phyloP scores from a whole-genome alignment of 2,329 filamentous ascomycete genomes.

The Lasiodiplodia citricola region DNA sequence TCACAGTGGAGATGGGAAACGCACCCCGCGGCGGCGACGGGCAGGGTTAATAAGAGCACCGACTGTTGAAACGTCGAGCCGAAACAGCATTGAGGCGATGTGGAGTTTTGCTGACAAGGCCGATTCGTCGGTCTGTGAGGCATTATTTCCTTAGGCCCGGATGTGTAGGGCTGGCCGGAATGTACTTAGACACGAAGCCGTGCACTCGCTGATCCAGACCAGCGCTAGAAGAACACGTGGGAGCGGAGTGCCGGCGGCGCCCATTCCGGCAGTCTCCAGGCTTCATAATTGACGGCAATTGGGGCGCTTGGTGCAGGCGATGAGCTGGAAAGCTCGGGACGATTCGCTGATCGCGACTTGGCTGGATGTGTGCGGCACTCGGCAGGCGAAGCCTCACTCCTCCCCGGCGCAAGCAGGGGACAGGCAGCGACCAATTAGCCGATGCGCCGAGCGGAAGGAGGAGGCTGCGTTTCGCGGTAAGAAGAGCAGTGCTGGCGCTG shows the following conservation, averaged over 20 bases:
- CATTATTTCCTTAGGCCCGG: conserved; percentile 1
- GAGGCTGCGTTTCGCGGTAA: neutral
- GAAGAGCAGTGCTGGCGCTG: neutral
- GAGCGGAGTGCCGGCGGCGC: neutral
- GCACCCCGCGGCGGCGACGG: conserved; percentile 4
- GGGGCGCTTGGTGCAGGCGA: neutral
- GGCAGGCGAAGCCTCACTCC: conserved; percentile 7
- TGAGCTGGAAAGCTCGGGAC: neutral
- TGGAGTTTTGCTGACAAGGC: neutral
- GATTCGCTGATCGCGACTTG: conserved; percentile 8
- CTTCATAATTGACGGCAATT: neutral
- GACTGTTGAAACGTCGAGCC: neutral
- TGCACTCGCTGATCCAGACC: conserved; percentile 1
- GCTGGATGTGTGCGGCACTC: neutral
- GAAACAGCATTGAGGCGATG: neutral
- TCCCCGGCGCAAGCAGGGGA: neutral
- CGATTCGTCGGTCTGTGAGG: neutral
- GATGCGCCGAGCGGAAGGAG: neutral
- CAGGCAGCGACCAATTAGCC: neutral
- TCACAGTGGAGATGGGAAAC: neutral
- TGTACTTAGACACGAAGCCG: neutral
- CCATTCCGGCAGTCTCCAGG: neutral
- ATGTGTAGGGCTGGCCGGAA: neutral
- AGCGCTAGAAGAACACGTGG: conserved; percentile 5
- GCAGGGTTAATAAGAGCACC: neutral